Percentiles rank a stretch among this genome's conserved stretches.
phyloP scores from a whole-genome alignment of 768 basidiomycete species.

The Leccinum variicolor region DNA sequence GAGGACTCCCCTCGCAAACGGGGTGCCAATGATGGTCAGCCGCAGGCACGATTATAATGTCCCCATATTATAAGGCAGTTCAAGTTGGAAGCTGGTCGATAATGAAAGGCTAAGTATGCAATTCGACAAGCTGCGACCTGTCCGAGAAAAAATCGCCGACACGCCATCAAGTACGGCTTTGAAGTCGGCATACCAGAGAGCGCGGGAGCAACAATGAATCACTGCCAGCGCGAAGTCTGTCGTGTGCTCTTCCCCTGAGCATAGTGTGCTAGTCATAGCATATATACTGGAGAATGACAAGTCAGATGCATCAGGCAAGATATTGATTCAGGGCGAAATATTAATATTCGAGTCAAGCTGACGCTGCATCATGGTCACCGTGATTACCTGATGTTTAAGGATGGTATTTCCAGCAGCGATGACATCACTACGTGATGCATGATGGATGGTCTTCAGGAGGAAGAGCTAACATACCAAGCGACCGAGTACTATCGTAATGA shows the following conservation, averaged over 20 bases:
- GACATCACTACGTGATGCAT: not conserved
- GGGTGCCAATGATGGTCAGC: slow-evolving; percentile 3
- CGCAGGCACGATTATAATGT: slow-evolving; percentile 10
- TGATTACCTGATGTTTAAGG: too few species aligned
- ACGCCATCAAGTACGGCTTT: not conserved
- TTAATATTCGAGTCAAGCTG: not conserved
- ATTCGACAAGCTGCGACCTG: not conserved
- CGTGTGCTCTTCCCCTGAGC: not conserved
- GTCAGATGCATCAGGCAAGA: not conserved
- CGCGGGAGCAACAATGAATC: too few species aligned
- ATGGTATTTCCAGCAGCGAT: not conserved
- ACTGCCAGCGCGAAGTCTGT: not conserved
- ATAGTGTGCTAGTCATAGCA: not conserved
- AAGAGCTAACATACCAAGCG: not conserved
- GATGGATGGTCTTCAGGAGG: not conserved
- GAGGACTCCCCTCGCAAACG: not conserved
- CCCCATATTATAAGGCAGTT: not conserved
- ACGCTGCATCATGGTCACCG: not conserved
- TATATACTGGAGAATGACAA: not conserved
- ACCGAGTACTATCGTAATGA: too few species aligned
- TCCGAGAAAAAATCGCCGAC: not conserved
- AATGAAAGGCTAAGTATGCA: not conserved
- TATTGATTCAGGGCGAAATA: not conserved
- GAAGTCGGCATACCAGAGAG: not conserved
- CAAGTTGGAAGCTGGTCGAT: not conserved